phyloP scores from a whole-genome alignment of 2,329 filamentous ascomycete species.

The Mariannaea elegans region DNA sequence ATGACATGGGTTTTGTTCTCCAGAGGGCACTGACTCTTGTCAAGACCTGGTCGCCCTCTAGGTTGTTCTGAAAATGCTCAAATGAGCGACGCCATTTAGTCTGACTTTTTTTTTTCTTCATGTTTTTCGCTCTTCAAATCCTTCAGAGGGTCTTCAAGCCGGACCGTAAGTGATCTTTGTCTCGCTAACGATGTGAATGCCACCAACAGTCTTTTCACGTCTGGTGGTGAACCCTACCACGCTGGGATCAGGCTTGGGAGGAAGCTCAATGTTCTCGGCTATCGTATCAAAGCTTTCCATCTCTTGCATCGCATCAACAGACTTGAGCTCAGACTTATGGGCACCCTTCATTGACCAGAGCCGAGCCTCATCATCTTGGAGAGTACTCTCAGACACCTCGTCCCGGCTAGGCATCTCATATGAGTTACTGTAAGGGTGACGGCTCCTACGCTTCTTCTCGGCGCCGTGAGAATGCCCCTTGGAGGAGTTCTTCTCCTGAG shows the following conservation, averaged over 20 bases:
- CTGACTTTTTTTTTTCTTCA: background rate
- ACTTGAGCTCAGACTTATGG: slow-evolving; percentile 21
- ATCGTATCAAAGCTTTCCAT: slow-evolving; percentile 35
- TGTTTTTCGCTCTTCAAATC: background rate
- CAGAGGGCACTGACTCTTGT: slow-evolving; percentile 9
- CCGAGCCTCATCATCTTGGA: slow-evolving; percentile 36
- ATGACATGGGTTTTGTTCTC: background rate
- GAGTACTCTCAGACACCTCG: slow-evolving; percentile 17
- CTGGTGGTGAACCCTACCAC: slow-evolving; percentile 33
- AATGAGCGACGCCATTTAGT: slow-evolving; percentile 18
- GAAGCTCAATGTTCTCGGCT: slow-evolving; percentile 19
- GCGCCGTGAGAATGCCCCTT: slow-evolving; percentile 25
- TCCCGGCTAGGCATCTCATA: slow-evolving; percentile 39
- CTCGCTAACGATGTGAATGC: slow-evolving; percentile 39
- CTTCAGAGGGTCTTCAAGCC: background rate
- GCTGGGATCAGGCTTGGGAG: slow-evolving; percentile 27
- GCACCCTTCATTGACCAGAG: slow-evolving; percentile 25
- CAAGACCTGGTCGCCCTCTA: slow-evolving; percentile 4
- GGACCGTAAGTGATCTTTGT: slow-evolving; percentile 36
- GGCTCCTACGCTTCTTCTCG: slow-evolving; percentile 29
- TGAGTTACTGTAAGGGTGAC: slow-evolving; percentile 25
- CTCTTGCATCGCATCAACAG: slow-evolving; percentile 28
- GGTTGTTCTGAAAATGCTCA: slow-evolving; percentile 9
- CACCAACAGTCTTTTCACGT: slow-evolving; percentile 24
- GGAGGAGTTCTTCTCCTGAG: slow-evolving; percentile 27